Percentiles rank a stretch among this genome's conserved stretches.
Evolutionary conservation across 2,329 filamentous ascomycete genomes (phyloP).

Genomic region (Juglanconis juglandina): DNA sequence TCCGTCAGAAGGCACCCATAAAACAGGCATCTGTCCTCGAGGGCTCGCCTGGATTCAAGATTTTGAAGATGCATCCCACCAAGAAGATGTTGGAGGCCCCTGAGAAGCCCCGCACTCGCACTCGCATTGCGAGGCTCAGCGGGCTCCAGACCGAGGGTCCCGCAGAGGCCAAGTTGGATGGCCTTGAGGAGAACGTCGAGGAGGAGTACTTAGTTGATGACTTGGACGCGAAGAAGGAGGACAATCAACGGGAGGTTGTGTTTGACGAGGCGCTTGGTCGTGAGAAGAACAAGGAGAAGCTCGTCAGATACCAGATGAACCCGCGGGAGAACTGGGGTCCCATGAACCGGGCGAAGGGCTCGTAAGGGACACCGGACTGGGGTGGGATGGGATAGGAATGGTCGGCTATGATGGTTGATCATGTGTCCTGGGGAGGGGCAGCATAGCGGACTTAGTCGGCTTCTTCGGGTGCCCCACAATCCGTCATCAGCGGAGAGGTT

Average conservation of each 20-base stretch:
- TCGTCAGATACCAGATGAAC: constrained; percentile 86
- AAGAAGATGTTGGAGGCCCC: no score
- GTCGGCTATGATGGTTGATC: no score
- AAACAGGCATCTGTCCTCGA: constrained; percentile 69
- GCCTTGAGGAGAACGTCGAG: constrained; percentile 11
- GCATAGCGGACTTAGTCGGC: no score
- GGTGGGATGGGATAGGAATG: no score
- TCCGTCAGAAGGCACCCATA: constrained; percentile 73
- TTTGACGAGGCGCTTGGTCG: constrained; percentile 81
- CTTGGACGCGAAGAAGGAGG: constrained; percentile 17
- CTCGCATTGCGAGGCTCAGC: no score
- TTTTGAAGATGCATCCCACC: constrained; percentile 48
- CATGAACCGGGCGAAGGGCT: constrained; percentile 55
- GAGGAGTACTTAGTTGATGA: neutral
- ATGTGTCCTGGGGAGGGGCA: no score
- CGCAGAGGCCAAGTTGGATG: constrained; percentile 18
- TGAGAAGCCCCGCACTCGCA: no score
- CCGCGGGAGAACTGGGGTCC: constrained; percentile 93
- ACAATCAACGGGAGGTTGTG: constrained; percentile 35
- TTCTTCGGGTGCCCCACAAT: no score
- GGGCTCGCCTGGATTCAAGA: constrained; percentile 66
- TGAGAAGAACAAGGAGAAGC: constrained; percentile 61
- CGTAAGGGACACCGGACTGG: neutral
- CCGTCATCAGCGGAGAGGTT: no score
- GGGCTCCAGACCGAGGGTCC: constrained; percentile 37